phyloP scores from a whole-genome alignment of 2,329 filamentous ascomycete genomes.

The Daldinia sp. region DNA sequence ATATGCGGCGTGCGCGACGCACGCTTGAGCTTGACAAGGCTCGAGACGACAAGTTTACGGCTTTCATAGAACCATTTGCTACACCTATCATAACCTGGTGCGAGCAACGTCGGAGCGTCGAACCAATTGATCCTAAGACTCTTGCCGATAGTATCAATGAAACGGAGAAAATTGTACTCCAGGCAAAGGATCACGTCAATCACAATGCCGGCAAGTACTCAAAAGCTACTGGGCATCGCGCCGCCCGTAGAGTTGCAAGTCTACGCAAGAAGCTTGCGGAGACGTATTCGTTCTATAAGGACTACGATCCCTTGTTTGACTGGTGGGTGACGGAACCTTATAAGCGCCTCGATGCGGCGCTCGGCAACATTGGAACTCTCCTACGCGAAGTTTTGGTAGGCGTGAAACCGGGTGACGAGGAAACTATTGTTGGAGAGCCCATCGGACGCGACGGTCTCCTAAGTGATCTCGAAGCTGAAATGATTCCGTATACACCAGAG shows the following conservation, averaged over 20 bases:
- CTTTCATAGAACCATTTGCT: constrained; percentile 56
- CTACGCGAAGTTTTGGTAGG: constrained; percentile 54
- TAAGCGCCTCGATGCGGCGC: constrained; percentile 48
- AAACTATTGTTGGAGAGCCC: constrained; percentile 65
- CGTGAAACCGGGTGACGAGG: constrained; percentile 52
- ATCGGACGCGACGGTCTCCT: constrained; percentile 61
- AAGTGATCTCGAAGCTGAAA: constrained; percentile 62
- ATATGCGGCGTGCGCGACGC: constrained; percentile 49
- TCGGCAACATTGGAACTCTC: constrained; percentile 50
- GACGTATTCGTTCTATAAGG: constrained; percentile 59
- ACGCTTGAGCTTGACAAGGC: constrained; percentile 52
- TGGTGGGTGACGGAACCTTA: constrained; percentile 64
- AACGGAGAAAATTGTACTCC: constrained; percentile 45
- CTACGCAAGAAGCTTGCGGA: constrained; percentile 55
- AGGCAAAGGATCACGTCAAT: constrained; percentile 49
- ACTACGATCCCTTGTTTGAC: constrained; percentile 64
- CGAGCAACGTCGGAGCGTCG: constrained; percentile 57
- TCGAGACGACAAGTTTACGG: constrained; percentile 49
- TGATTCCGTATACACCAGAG: constrained; percentile 66
- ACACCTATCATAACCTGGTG: constrained; percentile 53
- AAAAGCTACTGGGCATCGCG: constrained; percentile 57
- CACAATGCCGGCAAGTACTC: constrained; percentile 47
- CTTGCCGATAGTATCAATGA: constrained; percentile 54
- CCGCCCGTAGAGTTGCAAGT: constrained; percentile 52
- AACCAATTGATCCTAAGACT: constrained; percentile 53